These are phyloP conservation scores for Huntiella bhutanensis DNA, from an alignment of 2,329 filamentous ascomycete species.

Conservation along the genomic window DNA sequence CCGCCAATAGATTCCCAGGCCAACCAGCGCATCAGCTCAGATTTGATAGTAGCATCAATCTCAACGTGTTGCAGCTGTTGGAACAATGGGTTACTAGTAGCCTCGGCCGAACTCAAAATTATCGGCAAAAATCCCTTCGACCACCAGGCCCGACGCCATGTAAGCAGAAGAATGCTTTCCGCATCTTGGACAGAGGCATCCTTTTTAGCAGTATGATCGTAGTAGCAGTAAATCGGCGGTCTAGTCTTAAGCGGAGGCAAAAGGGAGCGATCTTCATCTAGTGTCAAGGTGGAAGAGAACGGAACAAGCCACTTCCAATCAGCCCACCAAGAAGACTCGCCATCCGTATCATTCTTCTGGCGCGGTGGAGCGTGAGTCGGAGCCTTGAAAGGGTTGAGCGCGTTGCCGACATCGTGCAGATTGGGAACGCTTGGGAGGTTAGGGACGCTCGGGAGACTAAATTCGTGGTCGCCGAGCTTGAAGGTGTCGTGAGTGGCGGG, in stretches of 20 bases:
- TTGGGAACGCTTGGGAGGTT: conserved; percentile 14
- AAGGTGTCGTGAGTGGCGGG: background rate
- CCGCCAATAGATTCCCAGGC: conserved; percentile 85
- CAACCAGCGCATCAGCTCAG: conserved; percentile 65
- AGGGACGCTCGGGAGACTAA: conserved; percentile 30
- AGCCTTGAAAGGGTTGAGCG: conserved; percentile 47
- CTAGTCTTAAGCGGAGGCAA: conserved; percentile 57
- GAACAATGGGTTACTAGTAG: conserved; percentile 66
- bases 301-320: conserved; percentile 76
- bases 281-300: conserved; percentile 61
- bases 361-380: conserved; percentile 53
- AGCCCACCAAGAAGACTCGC: conserved; percentile 66
- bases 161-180: conserved; percentile 60
- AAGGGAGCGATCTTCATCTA: conserved; percentile 68
- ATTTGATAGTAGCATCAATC: conserved; percentile 42
- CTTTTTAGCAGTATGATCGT: conserved; percentile 48
- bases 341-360: conserved; percentile 60
- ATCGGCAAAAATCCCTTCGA: conserved; percentile 77
- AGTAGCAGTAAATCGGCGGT: conserved; percentile 76
- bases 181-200: conserved; percentile 46
- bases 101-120: conserved; percentile 61
- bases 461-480: conserved; percentile 23
- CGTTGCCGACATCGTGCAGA: conserved; percentile 24
- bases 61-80: conserved; percentile 44
- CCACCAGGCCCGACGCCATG: conserved; percentile 92